Evolutionary conservation across 345 rosid genomes (phyloP), one percentile per base, ranked within the genome.

Genomic region (Pugionium dolabratum): DNA sequence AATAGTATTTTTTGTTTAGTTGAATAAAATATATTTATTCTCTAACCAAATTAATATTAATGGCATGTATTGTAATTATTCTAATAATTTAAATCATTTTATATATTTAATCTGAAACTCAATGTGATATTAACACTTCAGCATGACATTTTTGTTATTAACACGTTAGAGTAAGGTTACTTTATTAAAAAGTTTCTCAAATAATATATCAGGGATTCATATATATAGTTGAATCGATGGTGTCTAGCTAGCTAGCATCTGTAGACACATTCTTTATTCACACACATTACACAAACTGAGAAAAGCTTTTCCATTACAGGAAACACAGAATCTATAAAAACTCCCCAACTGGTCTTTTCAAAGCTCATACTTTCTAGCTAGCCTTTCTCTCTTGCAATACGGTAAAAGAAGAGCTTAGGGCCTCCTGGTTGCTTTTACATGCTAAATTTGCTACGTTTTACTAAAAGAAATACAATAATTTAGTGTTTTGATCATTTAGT

Each of bases 301-400:
- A 7, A 49, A 18, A 73, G 73, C 77, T 53, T 74, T 67, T 67
- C 77, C 69, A 61, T 74, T 74, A 74, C 47, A 46, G 77, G 77
- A 60, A 74, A 73, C 67, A 41, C 66, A 65, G 49, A 66, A 66
- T 59, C 72, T 73, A 31, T 18, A 26, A 52, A 10, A 7, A 18
- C 28, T 40, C 48, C 45, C 32, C 36, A 50, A 48, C 50, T 46
- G 4, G 1, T 50, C 67, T 43, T 65, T 45, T 29, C 5, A 36
- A 8, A 61, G 66, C 67, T 59, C 25, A 9, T 52, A 56, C 66
- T 48, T 72, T 64, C 71, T 47, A 47, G 46, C 55, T 59, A 43
- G 61, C 60, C 49, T 65, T 48, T 64, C 42, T 72, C 58, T 72
- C 55, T 71, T 18, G 49, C 71, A 58, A 43, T 41, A 71, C 27